Conservation (phyloP, 1,284 basidiomycete species). For the Amylostereum areolatum region DNA sequence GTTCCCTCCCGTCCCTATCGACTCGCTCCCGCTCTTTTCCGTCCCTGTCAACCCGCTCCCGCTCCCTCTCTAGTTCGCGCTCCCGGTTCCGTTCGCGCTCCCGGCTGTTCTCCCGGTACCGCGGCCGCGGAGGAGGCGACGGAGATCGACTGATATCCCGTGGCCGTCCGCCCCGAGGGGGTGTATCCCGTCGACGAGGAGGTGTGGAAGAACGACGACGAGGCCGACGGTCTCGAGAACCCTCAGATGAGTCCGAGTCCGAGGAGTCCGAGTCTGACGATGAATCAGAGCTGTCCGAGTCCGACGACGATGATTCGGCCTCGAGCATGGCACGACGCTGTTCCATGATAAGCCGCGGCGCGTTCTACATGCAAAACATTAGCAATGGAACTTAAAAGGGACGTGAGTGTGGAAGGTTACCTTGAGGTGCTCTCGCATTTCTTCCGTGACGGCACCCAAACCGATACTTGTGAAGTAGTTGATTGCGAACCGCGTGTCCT, state of each 20-base stretch:
- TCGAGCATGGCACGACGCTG: slow-evolving; percentile 83
- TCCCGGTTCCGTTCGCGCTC: slow-evolving; percentile 6
- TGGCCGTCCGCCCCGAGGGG: neutral
- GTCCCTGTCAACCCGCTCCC: slow-evolving; percentile 2
- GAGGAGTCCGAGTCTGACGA: slow-evolving; percentile 31
- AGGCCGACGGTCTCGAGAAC: slow-evolving; percentile 4
- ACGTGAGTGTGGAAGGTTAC: slow-evolving; percentile 33
- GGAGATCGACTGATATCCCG: slow-evolving; percentile 1
- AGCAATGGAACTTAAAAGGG: slow-evolving; percentile 5
- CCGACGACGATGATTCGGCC: slow-evolving; percentile 63
- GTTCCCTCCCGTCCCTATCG: slow-evolving; percentile 12
- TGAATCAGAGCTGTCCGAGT: slow-evolving; percentile 35
- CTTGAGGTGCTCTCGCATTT: slow-evolving; percentile 94
- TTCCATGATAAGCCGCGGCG: slow-evolving; percentile 87
- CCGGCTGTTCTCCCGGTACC: slow-evolving; percentile 6
- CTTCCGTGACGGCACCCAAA: slow-evolving; percentile 86
- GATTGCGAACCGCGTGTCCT: slow-evolving; percentile 96
- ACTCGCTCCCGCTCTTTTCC: slow-evolving; percentile 5
- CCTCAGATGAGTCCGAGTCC: slow-evolving; percentile 28
- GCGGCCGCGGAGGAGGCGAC: slow-evolving; percentile 7
- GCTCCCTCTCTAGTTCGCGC: slow-evolving; percentile 10
- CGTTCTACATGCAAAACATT: slow-evolving; percentile 51
- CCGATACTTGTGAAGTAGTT: slow-evolving; percentile 97
- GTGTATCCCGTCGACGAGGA: neutral
- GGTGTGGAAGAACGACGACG: slow-evolving; percentile 3